Evolutionary conservation across 805 yeast species (phyloP), one percentile per base, ranked within the genome.

Genomic region (Priceomyces fermenticarens): DNA sequence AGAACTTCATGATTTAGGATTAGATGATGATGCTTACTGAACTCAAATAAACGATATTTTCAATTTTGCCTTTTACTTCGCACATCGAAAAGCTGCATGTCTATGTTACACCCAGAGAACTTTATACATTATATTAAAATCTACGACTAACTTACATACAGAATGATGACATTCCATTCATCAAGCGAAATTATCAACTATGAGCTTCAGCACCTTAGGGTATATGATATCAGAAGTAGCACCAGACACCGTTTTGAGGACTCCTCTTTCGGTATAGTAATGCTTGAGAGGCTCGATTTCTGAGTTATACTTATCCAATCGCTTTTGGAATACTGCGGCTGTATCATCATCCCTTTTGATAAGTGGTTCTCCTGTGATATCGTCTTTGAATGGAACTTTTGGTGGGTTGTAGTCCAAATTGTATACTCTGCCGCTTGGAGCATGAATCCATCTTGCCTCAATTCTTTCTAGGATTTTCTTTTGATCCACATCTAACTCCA

Each of bases 371-470:
- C 97, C 97, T 0, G 98, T 90, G 2, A 88, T 55, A 59, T 90
- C 97, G 55, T 90, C 98, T 45, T 65, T 73, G 28, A 88, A 95
- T 0, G 88, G 80, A 2, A 73, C 75, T 53, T 83, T 83, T 7
- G 98, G 98, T 5, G 97, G 97, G 53, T 86, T 89, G 62, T 88
- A 90, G 41, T 87, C 81, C 47, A 86, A 58, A 58, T 87, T 91
- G 60, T 90, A 90, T 2, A 89, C 83, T 48, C 97, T 69, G 0
- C 97, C 97, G 39, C 95, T 85, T 0, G 86, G 80, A 10, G 73
- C 58, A 61, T 90, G 97, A 31, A 89, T 84, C 83, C 87, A 88
- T 50, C 97, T 66, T 46, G 87, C 85, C 52, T 84, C 85, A 14
- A 91, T 88, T 55, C 98, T 73, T 28, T 83, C 83, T 17, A 89